These are phyloP conservation scores for Botrytis tulipae DNA, from an alignment of 2,329 filamentous ascomycete genomes.

Conservation along the genomic window DNA sequence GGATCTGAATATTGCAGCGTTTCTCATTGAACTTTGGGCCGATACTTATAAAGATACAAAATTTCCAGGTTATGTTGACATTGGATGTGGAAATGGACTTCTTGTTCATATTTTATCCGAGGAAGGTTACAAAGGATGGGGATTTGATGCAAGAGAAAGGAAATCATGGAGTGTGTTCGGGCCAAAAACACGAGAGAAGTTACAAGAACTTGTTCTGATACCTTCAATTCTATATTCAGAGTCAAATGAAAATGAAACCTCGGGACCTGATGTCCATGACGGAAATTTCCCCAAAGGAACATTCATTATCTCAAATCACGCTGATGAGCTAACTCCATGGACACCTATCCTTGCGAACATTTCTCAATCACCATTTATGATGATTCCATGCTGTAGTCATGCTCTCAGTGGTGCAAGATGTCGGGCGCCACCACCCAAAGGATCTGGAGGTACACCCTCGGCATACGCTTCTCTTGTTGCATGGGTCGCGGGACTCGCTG, in stretches of 20 bases:
- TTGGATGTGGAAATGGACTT: constrained; percentile 92
- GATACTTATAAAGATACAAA: constrained; percentile 65
- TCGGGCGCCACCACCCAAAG: constrained; percentile 58
- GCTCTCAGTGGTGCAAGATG: constrained; percentile 73
- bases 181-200: constrained; percentile 44
- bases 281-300: constrained; percentile 72
- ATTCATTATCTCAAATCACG: constrained; percentile 96
- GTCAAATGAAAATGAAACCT: constrained; percentile 15
- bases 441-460: constrained; percentile 48
- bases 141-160: constrained; percentile 83
- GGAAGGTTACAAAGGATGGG: constrained; percentile 84
- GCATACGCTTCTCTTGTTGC: constrained; percentile 81
- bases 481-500: constrained; percentile 70
- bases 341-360: constrained; percentile 82
- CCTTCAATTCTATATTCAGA: constrained; percentile 43
- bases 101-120: constrained; percentile 77
- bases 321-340: constrained; percentile 94
- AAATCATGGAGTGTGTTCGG: constrained; percentile 82
- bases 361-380: constrained; percentile 77
- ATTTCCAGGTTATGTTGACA: constrained; percentile 92
- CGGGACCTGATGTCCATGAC: constrained; percentile 45
- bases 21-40: constrained; percentile 86
- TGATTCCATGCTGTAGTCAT: constrained; percentile 95
- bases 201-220: constrained; percentile 60
- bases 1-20: constrained; percentile 85